Conservation (phyloP, 2,329 filamentous ascomycete species). For the Verticillium nonalfalfae region DNA sequence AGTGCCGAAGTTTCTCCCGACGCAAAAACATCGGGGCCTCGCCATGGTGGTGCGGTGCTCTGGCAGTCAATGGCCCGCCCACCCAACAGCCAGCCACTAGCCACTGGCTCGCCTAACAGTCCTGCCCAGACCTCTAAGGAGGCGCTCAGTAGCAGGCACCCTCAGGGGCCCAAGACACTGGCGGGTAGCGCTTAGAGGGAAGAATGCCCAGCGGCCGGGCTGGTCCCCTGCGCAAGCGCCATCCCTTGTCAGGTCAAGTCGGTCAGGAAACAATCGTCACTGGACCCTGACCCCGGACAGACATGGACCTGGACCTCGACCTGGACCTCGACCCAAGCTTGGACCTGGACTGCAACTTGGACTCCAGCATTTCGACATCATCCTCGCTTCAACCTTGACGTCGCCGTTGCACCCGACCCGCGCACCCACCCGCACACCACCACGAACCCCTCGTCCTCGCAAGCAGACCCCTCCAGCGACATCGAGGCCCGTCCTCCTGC, state of each 20-base stretch:
- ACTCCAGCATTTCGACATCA: background rate
- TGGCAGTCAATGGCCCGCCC: background rate
- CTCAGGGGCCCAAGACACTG: background rate
- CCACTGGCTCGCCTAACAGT: too few relatives aligned
- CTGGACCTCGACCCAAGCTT: background rate
- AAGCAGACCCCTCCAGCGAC: background rate
- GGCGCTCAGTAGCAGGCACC: too few relatives aligned
- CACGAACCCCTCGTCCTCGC: background rate
- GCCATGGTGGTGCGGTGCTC: too few relatives aligned
- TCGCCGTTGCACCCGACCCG: background rate
- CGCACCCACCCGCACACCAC: background rate
- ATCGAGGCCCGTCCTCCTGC: background rate
- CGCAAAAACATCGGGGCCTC: background rate
- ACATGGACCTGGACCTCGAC: too few relatives aligned
- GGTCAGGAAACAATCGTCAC: background rate
- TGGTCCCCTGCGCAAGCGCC: background rate
- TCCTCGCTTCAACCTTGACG: background rate
- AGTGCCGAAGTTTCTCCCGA: background rate
- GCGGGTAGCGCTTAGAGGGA: background rate
- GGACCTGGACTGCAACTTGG: background rate
- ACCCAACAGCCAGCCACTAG: background rate
- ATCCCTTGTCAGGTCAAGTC: background rate
- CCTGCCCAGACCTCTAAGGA: too few relatives aligned
- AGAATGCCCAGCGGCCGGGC: background rate
- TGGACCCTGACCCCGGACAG: background rate